Evolutionary conservation across 176 grass and related monocot species (phyloP), one percentile per base, ranked within the genome.

Genomic region (Typha latifolia): DNA sequence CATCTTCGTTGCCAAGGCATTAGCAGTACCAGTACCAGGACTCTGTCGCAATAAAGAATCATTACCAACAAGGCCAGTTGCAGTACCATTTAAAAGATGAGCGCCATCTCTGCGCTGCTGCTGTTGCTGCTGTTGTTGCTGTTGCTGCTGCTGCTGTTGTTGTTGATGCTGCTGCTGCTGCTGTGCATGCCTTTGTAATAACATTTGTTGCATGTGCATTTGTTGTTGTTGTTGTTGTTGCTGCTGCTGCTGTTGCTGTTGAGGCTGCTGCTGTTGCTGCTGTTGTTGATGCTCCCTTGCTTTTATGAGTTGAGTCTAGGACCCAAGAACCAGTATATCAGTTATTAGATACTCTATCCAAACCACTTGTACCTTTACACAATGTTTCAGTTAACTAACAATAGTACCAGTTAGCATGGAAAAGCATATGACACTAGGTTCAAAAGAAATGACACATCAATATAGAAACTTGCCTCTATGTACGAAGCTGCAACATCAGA

Each of bases 1-100:
- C 93, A 97, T 92, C 72, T 97, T 97, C 56, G 93, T 77, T 19
- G 93, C 93, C 71, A 97, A 81, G 14, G 90, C 93, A 90, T 92
- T 97, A 51, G 93, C 93, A 61, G 81, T 81, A 66, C 88, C 93
- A 61, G 78, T 81, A 66, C 88, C 82, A 77, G 68, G 72, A 49
- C 68, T 86, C 61, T 81, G 84, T 12, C 80, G 80, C 70, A 91
- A 56, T 75, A 86, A 76, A 65, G 88, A 74, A 84, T 86, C 82
- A 47, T 78, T 82, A 70, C 80, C 78, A 75, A 82, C 68, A 75
- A 86, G 70, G 74, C 88, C 92, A 72, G 79, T 86, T 55, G 82
- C 79, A 64, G 75, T 75, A 76, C 93, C 93, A 74, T 89, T 89
- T 47, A 91, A 69, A 77, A 86, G 79, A 68, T 91, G 85, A 50